Base-by-base conservation (phyloP, 768 basidiomycete genomes). In the Floccularia luteovirens region DNA sequence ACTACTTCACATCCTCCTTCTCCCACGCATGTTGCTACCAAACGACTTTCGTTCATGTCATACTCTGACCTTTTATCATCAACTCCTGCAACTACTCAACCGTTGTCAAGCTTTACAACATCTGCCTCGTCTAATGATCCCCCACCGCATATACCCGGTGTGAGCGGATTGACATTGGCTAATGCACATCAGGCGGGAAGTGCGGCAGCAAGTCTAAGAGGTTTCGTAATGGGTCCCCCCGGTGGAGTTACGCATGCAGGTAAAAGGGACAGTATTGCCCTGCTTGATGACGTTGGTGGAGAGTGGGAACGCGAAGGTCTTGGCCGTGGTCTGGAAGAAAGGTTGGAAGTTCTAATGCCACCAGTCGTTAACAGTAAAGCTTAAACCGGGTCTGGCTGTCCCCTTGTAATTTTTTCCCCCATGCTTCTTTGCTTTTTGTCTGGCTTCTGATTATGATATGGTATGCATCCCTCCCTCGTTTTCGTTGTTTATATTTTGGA, bases 241-340 rank as follows among this genome's bases (percentile, higher is more conserved):
- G 55, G 58, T 31, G 69, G 59, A 17, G n/a, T 52, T 2, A 48
- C 51, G 1, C 53, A 60, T 13, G 39, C 48, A 5, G 50, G 50
- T 5, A 54, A 54, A 38, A 31, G 59, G 38, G 72, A 67, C 43
- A 67, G 63, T 16, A 57, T 69, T 24, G 63, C 60, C 5, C 42
- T 79, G 47, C 49, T 77, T 34, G 81, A 81, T 49, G 82, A 82
- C 32, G 61, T 74, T 1, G 86, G 87, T 6, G 87, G 89, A 0
- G 90, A 92, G 59, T 93, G 88, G 89, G 84, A 88, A 47, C 64
- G 89, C 1, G 85, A 89, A 49, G 90, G 90, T 0, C 56, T 93
- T 19, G 90, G 90, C 0, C 74, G 64, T 43, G 90, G 90, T 0
- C 58, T 93, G 36, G 90, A 87, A 59, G 90, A 91, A 64, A 64